Evolutionary conservation across 805 yeast species (phyloP).

Genomic region (Lachancea sp.): DNA sequence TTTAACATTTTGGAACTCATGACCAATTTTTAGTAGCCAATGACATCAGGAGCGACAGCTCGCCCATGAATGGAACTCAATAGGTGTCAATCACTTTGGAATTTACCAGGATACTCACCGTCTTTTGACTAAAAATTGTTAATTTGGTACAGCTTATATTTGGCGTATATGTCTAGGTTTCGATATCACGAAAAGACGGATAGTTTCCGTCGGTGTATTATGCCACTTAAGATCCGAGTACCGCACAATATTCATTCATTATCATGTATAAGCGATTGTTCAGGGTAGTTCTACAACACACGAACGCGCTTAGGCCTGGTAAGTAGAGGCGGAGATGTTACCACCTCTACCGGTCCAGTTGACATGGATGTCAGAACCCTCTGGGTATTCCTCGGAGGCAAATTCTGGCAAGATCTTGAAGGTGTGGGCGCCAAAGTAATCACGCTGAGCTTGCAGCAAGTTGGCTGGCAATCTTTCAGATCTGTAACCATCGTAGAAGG

Average conservation of each 20-base stretch:
- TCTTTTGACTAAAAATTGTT: background rate
- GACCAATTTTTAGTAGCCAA: too few relatives aligned
- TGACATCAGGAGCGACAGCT: too few relatives aligned
- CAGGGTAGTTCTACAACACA: too few relatives aligned
- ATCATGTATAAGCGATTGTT: background rate
- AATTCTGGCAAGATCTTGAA: conserved; percentile 87
- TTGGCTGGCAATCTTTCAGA: conserved; percentile 93
- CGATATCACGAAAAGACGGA: background rate
- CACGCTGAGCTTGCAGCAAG: conserved; percentile 98
- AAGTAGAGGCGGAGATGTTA: conserved; percentile 90
- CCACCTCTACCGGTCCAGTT: conserved; percentile 99
- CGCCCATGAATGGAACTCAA: too few relatives aligned
- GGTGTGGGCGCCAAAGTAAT: conserved; percentile 99
- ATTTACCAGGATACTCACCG: too few relatives aligned
- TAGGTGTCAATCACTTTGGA: too few relatives aligned
- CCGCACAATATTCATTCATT: background rate
- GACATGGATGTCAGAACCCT: conserved; percentile 78
- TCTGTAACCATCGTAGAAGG: conserved; percentile 99
- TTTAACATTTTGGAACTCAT: background rate
- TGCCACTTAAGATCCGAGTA: too few relatives aligned
- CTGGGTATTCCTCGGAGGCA: conserved; percentile 72
- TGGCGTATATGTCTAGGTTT: background rate
- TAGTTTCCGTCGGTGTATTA: too few relatives aligned
- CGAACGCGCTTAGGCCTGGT: conserved; percentile 60
- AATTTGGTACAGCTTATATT: background rate